These are phyloP conservation scores for Mycena maculata DNA, from an alignment of 768 basidiomycete genomes.

Conservation along the genomic window DNA sequence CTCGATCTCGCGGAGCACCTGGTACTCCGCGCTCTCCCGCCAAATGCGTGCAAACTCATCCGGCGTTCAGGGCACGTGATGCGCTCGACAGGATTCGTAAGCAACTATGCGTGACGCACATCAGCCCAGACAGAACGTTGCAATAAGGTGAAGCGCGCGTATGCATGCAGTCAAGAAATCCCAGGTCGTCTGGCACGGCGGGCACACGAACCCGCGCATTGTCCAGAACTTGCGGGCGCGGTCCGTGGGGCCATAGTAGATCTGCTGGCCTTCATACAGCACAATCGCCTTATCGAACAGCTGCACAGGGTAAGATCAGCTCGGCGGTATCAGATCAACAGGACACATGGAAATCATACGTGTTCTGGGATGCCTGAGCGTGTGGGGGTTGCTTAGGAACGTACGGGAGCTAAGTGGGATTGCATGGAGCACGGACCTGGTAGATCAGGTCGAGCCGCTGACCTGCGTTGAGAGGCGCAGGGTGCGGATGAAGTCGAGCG, in stretches of 20 bases:
- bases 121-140: no score
- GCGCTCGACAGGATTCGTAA: slow-evolving; percentile 54
- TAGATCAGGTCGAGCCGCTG: slow-evolving; percentile 56
- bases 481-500: slow-evolving; percentile 60
- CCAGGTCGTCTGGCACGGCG: slow-evolving; percentile 58
- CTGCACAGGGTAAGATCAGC: slow-evolving; percentile 14
- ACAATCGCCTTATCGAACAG: slow-evolving; percentile 60
- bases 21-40: slow-evolving; percentile 48
- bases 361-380: slow-evolving; percentile 46
- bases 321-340: neutral
- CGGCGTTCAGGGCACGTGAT: slow-evolving; percentile 54
- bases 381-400: neutral
- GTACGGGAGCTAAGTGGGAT: neutral
- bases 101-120: no score
- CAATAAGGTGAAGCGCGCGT: no score
- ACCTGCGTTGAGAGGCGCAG: slow-evolving; percentile 56
- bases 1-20: slow-evolving; percentile 43
- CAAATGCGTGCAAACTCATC: slow-evolving; percentile 54
- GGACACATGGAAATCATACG: slow-evolving; percentile 50
- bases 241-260: slow-evolving; percentile 57
- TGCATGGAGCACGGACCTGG: slow-evolving; percentile 37
- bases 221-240: slow-evolving; percentile 57
- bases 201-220: slow-evolving; percentile 57
- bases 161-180: slow-evolving; percentile 58
- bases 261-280: slow-evolving; percentile 58